Base-by-base conservation (phyloP, 2,329 filamentous ascomycete species). In the Fusarium begoniae region DNA sequence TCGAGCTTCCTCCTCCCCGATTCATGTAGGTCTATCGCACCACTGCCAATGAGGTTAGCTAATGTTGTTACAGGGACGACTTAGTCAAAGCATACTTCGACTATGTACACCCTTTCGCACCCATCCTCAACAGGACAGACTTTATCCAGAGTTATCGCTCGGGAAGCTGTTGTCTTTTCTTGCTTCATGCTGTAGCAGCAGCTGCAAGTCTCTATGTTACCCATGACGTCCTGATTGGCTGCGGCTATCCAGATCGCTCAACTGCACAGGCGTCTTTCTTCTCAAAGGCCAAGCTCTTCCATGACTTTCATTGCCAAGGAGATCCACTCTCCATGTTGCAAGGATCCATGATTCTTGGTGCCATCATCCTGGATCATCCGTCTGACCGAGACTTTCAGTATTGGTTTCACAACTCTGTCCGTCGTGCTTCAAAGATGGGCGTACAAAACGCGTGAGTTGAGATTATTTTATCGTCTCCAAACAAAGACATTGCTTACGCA, bases 341-440 rank as follows among this genome's bases (percentile, higher is more conserved):
- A 10, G 74, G 72, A 0, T 75, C 61, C 11, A 45, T 76, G 6
- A 67, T 73, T 11, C 40, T 76, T 8, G 61, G 69, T 1, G 43
- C 60, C 0, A 50, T 75, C 0, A 64, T 76, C 17, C 48, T 73
- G 2, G 63, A 75, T 32, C 72, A 75, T 18, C 65, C 72, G 1
- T 65, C 44, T 0, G 72, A 76, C 5, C 54, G 58, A 5, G 72
- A 76, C 45, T 76, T 69, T 20, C 63, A 71, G 8, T 76, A 76
- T 3, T 76, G 74, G 74, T 73, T 72, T 11, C 51, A 73, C 9
- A 76, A 76, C 8, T 68, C 74, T 0, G 53, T 75, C 2, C 69
- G 74, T 1, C 59, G 72, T n/a, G 66, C 66, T 1, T 55, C 48
- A 0, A 73, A 59, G 15, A 22, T 72, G 5, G 66, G 72, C 14